These are phyloP conservation scores for Cyberlindnera japonica DNA, from an alignment of 805 yeast genomes.

Conservation along the genomic window DNA sequence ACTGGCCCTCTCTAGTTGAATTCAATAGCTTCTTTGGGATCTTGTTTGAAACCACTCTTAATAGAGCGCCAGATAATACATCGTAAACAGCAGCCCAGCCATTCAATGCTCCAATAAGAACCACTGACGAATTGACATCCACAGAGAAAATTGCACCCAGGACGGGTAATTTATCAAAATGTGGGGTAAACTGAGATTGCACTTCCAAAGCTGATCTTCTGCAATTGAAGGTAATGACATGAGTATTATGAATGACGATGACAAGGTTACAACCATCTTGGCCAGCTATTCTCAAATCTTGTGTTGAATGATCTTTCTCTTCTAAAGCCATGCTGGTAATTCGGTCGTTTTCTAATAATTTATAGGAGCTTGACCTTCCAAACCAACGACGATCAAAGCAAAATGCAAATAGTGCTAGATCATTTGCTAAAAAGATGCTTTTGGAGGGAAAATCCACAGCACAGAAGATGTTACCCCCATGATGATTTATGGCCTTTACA, in stretches of 20 bases:
- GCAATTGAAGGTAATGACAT: conserved; percentile 17
- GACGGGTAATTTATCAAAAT: background rate
- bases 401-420: conserved; percentile 3
- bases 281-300: conserved; percentile 22
- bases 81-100: conserved; percentile 26
- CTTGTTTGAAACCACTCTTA: conserved; percentile 18
- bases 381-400: conserved; percentile 14
- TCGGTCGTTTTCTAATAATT: conserved; percentile 6
- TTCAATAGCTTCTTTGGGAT: conserved; percentile 18
- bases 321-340: conserved; percentile 20
- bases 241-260: conserved; percentile 10
- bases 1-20: background rate
- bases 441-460: conserved; percentile 26
- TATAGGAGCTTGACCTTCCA: conserved; percentile 10
- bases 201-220: conserved; percentile 7
- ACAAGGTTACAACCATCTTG: conserved; percentile 28
- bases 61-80: conserved; percentile 19
- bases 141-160: conserved; percentile 17
- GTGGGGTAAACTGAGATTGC: conserved; percentile 6
- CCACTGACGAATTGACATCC: conserved; percentile 23
- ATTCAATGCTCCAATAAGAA: conserved; percentile 22
- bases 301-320: conserved; percentile 1
- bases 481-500: conserved; percentile 6
- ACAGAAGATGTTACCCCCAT: conserved; percentile 9
- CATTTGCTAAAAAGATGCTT: conserved; percentile 13